These are phyloP conservation scores for Phytophthora quininea DNA, from an alignment of 352 stramenopile species.

Conservation along the genomic window DNA sequence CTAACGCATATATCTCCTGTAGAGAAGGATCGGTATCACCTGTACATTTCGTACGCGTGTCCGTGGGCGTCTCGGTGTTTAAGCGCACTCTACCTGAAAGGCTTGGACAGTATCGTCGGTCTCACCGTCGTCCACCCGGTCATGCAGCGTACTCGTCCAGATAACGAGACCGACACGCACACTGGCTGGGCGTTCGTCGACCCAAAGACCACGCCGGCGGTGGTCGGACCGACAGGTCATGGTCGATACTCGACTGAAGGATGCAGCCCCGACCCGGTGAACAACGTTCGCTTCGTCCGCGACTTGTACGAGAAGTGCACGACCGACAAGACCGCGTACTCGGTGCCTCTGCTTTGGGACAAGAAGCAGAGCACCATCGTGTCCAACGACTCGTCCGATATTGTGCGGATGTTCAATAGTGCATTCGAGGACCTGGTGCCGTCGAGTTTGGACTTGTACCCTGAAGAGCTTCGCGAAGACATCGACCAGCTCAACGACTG, in stretches of 20 bases:
- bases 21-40: slow-evolving; percentile 71
- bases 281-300: slow-evolving; percentile 28
- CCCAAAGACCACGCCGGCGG: background rate
- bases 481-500: slow-evolving; percentile 72
- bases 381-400: background rate
- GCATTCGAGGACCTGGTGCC: slow-evolving; percentile 48
- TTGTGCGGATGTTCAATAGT: background rate
- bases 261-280: slow-evolving; percentile 29
- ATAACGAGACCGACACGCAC: slow-evolving; percentile 33
- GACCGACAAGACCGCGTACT: slow-evolving; percentile 18
- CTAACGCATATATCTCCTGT: slow-evolving; percentile 18
- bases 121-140: slow-evolving; percentile 74
- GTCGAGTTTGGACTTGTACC: slow-evolving; percentile 48
- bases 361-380: background rate
- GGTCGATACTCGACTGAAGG: slow-evolving; percentile 29
- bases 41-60: slow-evolving; percentile 91
- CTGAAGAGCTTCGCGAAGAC: slow-evolving; percentile 43
- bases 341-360: slow-evolving; percentile 72
- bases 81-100: slow-evolving; percentile 84
- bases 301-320: slow-evolving; percentile 44
- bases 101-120: slow-evolving; percentile 90
- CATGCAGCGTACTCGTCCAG: slow-evolving; percentile 29
- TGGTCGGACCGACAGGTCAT: slow-evolving; percentile 5
- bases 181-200: slow-evolving; percentile 25
- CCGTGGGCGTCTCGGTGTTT: slow-evolving; percentile 60